A percentile compares a stretch with the other conserved stretches of the same genome.
Evolutionary conservation across 2,329 filamentous ascomycete genomes (phyloP).

Genomic region (Botryotinia globosa): DNA sequence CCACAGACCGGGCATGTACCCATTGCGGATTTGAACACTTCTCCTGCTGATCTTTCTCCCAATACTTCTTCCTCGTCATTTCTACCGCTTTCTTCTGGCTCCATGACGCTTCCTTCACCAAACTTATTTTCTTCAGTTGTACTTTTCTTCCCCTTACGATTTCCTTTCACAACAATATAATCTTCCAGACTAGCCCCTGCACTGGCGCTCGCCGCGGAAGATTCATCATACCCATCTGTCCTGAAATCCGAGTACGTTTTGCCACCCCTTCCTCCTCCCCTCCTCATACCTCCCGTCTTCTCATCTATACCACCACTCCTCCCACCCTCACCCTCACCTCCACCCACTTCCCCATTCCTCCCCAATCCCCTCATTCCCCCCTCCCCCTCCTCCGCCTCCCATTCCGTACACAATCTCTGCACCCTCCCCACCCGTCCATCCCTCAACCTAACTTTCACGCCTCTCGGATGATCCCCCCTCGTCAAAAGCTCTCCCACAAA

Average conservation of each 20-base stretch:
- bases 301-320: too few species aligned
- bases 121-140: not conserved
- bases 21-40: not conserved
- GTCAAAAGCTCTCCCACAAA: constrained; percentile 35
- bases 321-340: not conserved
- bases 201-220: not conserved
- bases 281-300: constrained; percentile 17
- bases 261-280: constrained; percentile 23
- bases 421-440: constrained; percentile 37
- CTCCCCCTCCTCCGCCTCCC: constrained; percentile 24
- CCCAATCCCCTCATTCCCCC: not conserved
- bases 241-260: constrained; percentile 27
- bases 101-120: not conserved
- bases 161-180: constrained; percentile 10
- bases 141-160: constrained; percentile 22
- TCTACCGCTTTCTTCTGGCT: not conserved
- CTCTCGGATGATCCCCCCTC: constrained; percentile 36
- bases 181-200: constrained; percentile 1
- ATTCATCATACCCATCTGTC: constrained; percentile 25
- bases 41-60: not conserved
- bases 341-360: not conserved
- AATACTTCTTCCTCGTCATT: constrained; percentile 24
- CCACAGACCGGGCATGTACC: constrained; percentile 34
- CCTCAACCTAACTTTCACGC: constrained; percentile 37
- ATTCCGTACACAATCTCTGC: constrained; percentile 31